phyloP scores from a whole-genome alignment of 352 stramenopile genomes.

The Globisporangium abappressorium region DNA sequence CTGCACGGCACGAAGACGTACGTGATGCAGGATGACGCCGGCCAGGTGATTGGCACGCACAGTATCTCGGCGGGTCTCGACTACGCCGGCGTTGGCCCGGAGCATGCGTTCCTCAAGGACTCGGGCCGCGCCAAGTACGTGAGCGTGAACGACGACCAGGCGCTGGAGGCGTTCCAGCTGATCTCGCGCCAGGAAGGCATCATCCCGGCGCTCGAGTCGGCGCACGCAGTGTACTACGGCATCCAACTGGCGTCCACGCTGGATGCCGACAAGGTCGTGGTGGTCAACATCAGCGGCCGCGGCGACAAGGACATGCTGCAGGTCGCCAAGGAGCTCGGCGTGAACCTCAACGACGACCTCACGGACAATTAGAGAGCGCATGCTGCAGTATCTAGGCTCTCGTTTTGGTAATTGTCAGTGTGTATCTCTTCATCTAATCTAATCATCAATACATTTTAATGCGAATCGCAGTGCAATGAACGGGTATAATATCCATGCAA shows the following conservation, averaged over 20 bases:
- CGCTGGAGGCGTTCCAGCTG: slow-evolving; percentile 96
- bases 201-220: slow-evolving; percentile 96
- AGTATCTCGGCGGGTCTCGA: slow-evolving; percentile 96
- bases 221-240: slow-evolving; percentile 94
- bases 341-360: slow-evolving; percentile 87
- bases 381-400: neutral
- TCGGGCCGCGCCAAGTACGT: slow-evolving; percentile 94
- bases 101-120: slow-evolving; percentile 97
- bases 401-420: neutral
- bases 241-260: slow-evolving; percentile 92
- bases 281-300: slow-evolving; percentile 97
- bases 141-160: slow-evolving; percentile 95
- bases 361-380: slow-evolving; percentile 49
- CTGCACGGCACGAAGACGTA: slow-evolving; percentile 98
- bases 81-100: slow-evolving; percentile 96
- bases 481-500: too few relatives aligned
- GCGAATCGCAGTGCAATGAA: neutral
- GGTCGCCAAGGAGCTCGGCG: slow-evolving; percentile 94
- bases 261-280: slow-evolving; percentile 88
- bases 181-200: slow-evolving; percentile 96
- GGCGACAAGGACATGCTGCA: slow-evolving; percentile 99
- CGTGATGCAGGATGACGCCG: slow-evolving; percentile 94
- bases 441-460: slow-evolving; percentile 3
- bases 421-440: neutral
- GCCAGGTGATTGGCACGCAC: slow-evolving; percentile 96